Base-by-base conservation (phyloP, 306 rosid genomes). In the Calophaca sinica region DNA sequence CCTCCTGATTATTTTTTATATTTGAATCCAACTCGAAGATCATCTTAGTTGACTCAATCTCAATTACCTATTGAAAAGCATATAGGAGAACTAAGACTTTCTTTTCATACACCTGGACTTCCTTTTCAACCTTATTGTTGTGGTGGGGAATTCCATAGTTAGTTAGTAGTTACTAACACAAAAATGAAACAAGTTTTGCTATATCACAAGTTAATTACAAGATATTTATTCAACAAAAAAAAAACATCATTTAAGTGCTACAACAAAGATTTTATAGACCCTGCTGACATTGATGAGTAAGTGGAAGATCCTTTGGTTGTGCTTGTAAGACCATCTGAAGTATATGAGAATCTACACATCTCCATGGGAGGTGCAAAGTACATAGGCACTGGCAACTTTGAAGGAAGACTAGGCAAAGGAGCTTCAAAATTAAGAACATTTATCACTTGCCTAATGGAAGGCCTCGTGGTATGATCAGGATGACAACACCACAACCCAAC, bases 401-500 rank as follows among this genome's bases (percentile, higher is more conserved):
- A 74, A 2, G 96, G 91, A 52, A 91, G 89, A 68, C 45, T 63
- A 0, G 97, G 97, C 80, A 88, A 74, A 41, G 86, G 46, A 3
- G 77, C 82, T 67, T 84, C 87, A 76, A 84, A 76, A 32, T 77
- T 86, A 8, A 89, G 84, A 14, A 86, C 88, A 77, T 77, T 89
- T 8, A 91, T 89, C 31, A 81, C 97, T 81, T 87, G 94, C 76
- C 76, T 89, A 45, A 86, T 87, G 1, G 89, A 86, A 0, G 97
- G 97, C 10, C 97, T 83, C 67, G 53, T 44, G 1, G 74, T 77
- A 3, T 74, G 73, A 81, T 91, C 89, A 53, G 96, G 89, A 72
- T 91, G 96, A 70, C 91, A 89, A 72, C 93, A 88, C 96, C 97
- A 87, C 36, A 91, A 73, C 26, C 97, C 97, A 8, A 89, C 83